Base-by-base conservation (phyloP, 2,329 filamentous ascomycete genomes). In the Cytospora piceicola region DNA sequence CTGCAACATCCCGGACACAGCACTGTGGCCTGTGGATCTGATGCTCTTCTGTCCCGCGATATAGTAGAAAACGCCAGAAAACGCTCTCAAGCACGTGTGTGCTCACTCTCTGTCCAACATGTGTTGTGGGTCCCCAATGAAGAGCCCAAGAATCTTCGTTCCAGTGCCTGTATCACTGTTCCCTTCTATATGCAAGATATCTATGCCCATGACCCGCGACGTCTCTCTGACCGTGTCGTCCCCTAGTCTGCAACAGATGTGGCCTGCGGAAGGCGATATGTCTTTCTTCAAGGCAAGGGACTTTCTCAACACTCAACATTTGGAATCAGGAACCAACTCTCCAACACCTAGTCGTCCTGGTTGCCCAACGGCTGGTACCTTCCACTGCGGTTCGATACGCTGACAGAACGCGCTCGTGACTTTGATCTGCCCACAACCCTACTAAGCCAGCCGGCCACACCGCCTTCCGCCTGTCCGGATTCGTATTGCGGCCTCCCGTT, bases 401-500 rank as follows among this genome's bases (percentile, higher is more conserved):
- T 74, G 27, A 58, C 67, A 0, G 73, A 70, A 30, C 73, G 72
- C n/a, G 77, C 72, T n/a, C 76, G 76, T 15, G 79, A 77, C 66
- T 67, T 63, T n/a, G 66, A 66, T 20, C 66, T 53, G 27, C 66
- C 66, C 24, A 80, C 74, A 56, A 82, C 73, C 27, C 77, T 75
- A 11, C 74, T 77, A 12, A 82, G 71, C 84, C 84, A 87, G 11
- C 82, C 82, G 30, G 82, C 79, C 42, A 86, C 77, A 64, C 81
- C 76, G 65, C 79, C 75, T 29, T 76, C 61, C 11, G 59, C 39
- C 65, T 64, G 63, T 55, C 66, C 58, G 46, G 56, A 54, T 32
- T 60, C 71, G 57, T 66, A 68, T 61, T 78, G 77, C 4, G 78
- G 77, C 73, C 84, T 85, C 57, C 74, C 75, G 57, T 78, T 77